Conservation (phyloP, 2,329 filamentous ascomycete genomes). For the Hypoxylon sp. region DNA sequence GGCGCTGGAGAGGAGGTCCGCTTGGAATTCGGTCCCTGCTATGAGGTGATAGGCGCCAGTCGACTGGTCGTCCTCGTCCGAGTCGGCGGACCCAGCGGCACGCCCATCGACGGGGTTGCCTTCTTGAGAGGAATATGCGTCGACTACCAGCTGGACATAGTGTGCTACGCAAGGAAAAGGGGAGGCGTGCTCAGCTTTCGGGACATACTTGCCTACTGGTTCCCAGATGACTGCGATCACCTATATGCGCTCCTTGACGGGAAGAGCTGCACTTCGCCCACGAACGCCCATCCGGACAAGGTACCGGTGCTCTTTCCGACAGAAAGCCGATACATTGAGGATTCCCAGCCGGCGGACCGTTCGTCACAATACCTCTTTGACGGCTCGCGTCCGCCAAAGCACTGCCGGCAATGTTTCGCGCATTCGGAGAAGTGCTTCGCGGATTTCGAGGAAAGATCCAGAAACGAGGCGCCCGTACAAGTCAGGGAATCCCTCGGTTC, state of each 20-base stretch:
- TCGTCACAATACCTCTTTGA: not conserved
- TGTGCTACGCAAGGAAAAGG: constrained; percentile 14
- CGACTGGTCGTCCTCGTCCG: constrained; percentile 7
- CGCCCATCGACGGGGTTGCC: not conserved
- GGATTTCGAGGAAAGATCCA: constrained; percentile 11
- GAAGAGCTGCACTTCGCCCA: not conserved
- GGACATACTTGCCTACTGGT: constrained; percentile 21
- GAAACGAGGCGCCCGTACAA: not conserved
- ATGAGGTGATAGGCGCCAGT: constrained; percentile 1
- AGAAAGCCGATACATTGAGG: not conserved
- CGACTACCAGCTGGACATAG: constrained; percentile 21
- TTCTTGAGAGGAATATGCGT: not conserved
- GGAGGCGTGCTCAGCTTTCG: constrained; percentile 11
- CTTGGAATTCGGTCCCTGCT: constrained; percentile 12
- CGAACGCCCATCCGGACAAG: not conserved
- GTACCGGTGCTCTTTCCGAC: constrained; percentile 13
- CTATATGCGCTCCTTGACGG: constrained; percentile 14
- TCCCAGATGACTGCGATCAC: constrained; percentile 8
- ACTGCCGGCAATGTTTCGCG: constrained; percentile 4
- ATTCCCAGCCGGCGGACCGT: not conserved
- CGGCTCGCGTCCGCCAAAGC: not conserved
- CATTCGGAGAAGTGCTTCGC: constrained; percentile 19
- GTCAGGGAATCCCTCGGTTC: not conserved
- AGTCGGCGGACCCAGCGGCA: not conserved
- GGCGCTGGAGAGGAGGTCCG: constrained; percentile 6